Evolutionary conservation across 1,284 basidiomycete species (phyloP).

Genomic region (Cutaneotrichosporon cyanovorans): DNA sequence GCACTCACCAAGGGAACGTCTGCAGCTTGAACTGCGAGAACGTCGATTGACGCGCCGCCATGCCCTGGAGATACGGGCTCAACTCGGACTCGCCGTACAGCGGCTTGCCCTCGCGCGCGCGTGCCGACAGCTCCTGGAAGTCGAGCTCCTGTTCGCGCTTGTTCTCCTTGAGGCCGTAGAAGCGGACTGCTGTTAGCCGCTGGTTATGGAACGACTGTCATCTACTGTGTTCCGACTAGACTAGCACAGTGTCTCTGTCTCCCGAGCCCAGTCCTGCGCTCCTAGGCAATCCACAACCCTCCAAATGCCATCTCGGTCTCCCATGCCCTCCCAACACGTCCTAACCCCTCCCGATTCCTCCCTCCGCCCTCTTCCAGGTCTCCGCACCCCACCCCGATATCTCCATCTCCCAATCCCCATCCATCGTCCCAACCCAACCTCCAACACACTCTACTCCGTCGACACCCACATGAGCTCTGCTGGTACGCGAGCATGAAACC

Average conservation of each 20-base stretch:
- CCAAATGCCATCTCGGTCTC: too few relatives aligned
- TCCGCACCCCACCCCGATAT: neutral
- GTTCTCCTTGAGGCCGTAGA: constrained; percentile 97
- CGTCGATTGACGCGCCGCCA: constrained; percentile 83
- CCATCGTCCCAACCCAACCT: neutral
- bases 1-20: constrained; percentile 59
- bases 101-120: constrained; percentile 65
- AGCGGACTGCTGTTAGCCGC: constrained; percentile 60
- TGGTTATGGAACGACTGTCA: neutral
- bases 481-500: constrained; percentile 95
- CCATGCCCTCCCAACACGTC: too few relatives aligned
- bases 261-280: too few relatives aligned
- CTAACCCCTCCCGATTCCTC: too few relatives aligned
- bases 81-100: constrained; percentile 77
- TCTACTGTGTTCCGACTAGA: too few relatives aligned
- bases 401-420: neutral
- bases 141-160: constrained; percentile 69
- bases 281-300: too few relatives aligned
- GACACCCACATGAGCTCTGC: constrained; percentile 64
- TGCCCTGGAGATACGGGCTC: constrained; percentile 77
- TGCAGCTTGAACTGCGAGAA: constrained; percentile 77
- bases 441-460: neutral
- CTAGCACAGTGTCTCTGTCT: too few relatives aligned
- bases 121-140: constrained; percentile 64
- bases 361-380: too few relatives aligned